Percentiles rank a stretch among this genome's conserved stretches.
phyloP scores from a whole-genome alignment of 2,329 filamentous ascomycete species.

The Alternaria ventricosa region DNA sequence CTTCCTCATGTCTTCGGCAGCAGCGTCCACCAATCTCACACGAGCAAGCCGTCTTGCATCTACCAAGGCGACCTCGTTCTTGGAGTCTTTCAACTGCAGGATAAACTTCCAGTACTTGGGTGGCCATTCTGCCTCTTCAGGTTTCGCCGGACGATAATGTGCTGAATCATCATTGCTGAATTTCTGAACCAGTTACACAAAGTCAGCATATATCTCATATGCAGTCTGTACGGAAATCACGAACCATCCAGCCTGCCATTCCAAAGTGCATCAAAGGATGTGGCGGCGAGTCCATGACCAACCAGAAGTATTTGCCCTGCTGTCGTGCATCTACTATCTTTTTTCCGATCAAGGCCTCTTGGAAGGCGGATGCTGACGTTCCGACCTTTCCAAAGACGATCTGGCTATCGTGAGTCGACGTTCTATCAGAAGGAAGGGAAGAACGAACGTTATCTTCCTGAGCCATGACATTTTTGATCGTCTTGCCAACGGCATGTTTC shows the following conservation, averaged over 20 bases:
- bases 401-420: constrained; percentile 8
- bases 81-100: constrained; percentile 68
- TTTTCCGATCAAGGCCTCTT: constrained; percentile 75
- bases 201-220: neutral
- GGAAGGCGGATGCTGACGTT: constrained; percentile 76
- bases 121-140: constrained; percentile 75
- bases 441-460: constrained; percentile 68
- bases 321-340: constrained; percentile 75
- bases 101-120: constrained; percentile 90
- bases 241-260: constrained; percentile 67
- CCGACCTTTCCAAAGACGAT: constrained; percentile 92
- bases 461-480: constrained; percentile 71
- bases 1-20: constrained; percentile 75
- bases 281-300: constrained; percentile 77
- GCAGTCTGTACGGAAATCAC: neutral
- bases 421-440: neutral
- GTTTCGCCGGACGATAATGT: constrained; percentile 74
- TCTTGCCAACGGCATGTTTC: constrained; percentile 83
- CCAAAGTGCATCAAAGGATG: constrained; percentile 91
- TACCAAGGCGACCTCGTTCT: constrained; percentile 77
- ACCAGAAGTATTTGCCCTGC: constrained; percentile 97
- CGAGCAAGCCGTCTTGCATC: constrained; percentile 81
- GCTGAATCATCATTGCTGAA: constrained; percentile 79
- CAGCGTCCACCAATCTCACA: constrained; percentile 81
- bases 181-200: constrained; percentile 55